A percentile compares a stretch with the other conserved stretches of the same genome.
These are phyloP conservation scores for Podospora pseudocomata DNA, from an alignment of 495 filamentous ascomycete species.

Conservation along the genomic window DNA sequence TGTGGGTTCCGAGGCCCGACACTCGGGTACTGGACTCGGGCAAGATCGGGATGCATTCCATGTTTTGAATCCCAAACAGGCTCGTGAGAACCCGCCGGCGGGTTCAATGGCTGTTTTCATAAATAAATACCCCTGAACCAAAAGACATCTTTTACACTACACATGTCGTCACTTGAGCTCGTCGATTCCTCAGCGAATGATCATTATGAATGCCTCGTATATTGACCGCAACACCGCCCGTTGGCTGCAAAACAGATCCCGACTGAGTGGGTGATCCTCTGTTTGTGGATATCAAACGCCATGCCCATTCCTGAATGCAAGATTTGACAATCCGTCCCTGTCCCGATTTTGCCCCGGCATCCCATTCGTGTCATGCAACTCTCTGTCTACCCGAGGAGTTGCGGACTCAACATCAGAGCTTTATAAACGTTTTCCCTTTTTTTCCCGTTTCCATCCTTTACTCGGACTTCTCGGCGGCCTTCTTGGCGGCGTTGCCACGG, in stretches of 20 bases:
- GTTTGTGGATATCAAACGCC: constrained; percentile 40
- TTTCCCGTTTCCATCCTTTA: constrained; percentile 20
- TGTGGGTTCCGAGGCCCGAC: constrained; percentile 30
- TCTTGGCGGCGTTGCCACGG: constrained; percentile 77
- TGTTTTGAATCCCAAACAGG: constrained; percentile 14
- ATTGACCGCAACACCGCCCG: constrained; percentile 19
- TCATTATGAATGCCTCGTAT: constrained; percentile 12
- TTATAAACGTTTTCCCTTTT: constrained; percentile 8
- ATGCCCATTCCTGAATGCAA: constrained; percentile 35
- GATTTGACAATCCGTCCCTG: constrained; percentile 28
- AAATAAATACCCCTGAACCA: not conserved
- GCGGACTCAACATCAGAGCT: constrained; percentile 23
- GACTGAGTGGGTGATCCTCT: constrained; percentile 27
- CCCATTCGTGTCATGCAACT: constrained; percentile 23
- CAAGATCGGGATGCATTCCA: constrained; percentile 20
- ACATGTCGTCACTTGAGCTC: not conserved
- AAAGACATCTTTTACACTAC: not conserved
- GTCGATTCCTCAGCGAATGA: not conserved
- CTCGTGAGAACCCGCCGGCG: constrained; percentile 4
- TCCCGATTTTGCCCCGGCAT: constrained; percentile 24
- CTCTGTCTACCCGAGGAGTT: constrained; percentile 17
- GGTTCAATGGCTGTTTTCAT: constrained; percentile 1
- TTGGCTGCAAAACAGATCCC: constrained; percentile 17
- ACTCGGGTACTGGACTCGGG: constrained; percentile 23
- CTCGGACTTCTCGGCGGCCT: constrained; percentile 47